Percentiles rank a stretch among this genome's conserved stretches.
phyloP scores from a whole-genome alignment of 2,329 filamentous ascomycete species.

The Trichoderma citrinoviride region DNA sequence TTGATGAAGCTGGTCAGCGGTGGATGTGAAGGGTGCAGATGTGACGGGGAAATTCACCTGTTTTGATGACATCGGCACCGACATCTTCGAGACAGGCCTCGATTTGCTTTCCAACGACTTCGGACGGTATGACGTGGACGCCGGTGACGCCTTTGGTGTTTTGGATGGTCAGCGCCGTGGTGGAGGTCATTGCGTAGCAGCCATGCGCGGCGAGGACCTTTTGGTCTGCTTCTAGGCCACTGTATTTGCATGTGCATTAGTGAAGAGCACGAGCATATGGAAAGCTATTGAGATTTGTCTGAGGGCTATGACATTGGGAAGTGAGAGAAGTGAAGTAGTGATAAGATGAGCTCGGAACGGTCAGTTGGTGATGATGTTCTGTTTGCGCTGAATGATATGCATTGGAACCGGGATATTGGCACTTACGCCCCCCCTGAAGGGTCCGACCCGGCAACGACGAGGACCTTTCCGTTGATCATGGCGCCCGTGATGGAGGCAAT shows the following conservation, averaged over 20 bases:
- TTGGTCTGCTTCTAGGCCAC: slow-evolving; percentile 92
- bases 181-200: slow-evolving; percentile 95
- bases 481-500: background rate
- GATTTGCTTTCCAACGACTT: slow-evolving; percentile 81
- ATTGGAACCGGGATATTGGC: slow-evolving; percentile 1
- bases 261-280: background rate
- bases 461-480: slow-evolving; percentile 54
- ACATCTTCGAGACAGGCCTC: slow-evolving; percentile 82
- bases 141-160: slow-evolving; percentile 82
- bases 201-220: slow-evolving; percentile 90
- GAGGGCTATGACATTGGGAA: background rate
- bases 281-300: background rate
- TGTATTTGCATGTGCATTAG: slow-evolving; percentile 36
- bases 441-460: slow-evolving; percentile 86
- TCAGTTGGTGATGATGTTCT: background rate
- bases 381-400: slow-evolving; percentile 1
- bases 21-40: background rate
- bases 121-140: slow-evolving; percentile 74
- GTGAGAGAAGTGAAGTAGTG: background rate
- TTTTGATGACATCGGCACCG: slow-evolving; percentile 86
- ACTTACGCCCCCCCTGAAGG: slow-evolving; percentile 82
- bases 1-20: slow-evolving; percentile 22
- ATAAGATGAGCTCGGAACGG: background rate
- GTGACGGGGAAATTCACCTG: slow-evolving; percentile 57
- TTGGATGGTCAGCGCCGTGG: slow-evolving; percentile 92